A percentile compares a stretch with the other conserved stretches of the same genome.
These are phyloP conservation scores for Penicillium sp. DNA, from an alignment of 2,329 filamentous ascomycete genomes.

Conservation along the genomic window DNA sequence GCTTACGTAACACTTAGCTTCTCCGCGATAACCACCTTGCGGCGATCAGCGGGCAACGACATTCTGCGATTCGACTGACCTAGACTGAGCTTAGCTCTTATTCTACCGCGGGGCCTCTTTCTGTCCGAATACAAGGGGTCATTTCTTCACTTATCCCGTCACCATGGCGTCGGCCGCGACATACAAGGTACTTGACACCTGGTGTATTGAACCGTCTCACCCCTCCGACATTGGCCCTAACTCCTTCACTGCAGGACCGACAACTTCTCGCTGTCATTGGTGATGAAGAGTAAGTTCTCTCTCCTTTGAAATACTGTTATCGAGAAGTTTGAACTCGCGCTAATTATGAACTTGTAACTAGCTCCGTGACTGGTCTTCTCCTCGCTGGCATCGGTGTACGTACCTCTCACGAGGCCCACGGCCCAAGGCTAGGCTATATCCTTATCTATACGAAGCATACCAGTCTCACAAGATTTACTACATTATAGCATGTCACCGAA, in stretches of 20 bases:
- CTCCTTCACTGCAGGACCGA: conserved; percentile 63
- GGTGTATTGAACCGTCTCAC: conserved; percentile 36
- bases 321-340: neutral
- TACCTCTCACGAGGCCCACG: conserved; percentile 16
- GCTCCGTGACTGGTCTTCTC: conserved; percentile 92
- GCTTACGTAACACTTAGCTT: conserved; percentile 26
- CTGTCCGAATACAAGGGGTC: neutral
- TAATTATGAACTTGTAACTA: conserved; percentile 47
- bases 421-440: conserved; percentile 1
- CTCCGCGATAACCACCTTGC: conserved; percentile 27
- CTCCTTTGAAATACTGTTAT: neutral
- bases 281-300: conserved; percentile 69
- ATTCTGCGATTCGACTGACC: conserved; percentile 9
- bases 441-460: neutral
- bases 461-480: neutral
- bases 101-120: conserved; percentile 1
- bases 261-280: conserved; percentile 98
- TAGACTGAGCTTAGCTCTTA: conserved; percentile 4
- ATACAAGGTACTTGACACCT: conserved; percentile 54
- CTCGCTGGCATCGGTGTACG: conserved; percentile 92
- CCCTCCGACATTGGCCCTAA: conserved; percentile 44
- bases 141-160: conserved; percentile 2
- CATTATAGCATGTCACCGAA: conserved; percentile 78
- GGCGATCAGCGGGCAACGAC: conserved; percentile 22
- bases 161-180: conserved; percentile 62